Evolutionary conservation across 495 filamentous ascomycete species (phyloP), one percentile per base, ranked within the genome.

Genomic region (Immersiella caudata): DNA sequence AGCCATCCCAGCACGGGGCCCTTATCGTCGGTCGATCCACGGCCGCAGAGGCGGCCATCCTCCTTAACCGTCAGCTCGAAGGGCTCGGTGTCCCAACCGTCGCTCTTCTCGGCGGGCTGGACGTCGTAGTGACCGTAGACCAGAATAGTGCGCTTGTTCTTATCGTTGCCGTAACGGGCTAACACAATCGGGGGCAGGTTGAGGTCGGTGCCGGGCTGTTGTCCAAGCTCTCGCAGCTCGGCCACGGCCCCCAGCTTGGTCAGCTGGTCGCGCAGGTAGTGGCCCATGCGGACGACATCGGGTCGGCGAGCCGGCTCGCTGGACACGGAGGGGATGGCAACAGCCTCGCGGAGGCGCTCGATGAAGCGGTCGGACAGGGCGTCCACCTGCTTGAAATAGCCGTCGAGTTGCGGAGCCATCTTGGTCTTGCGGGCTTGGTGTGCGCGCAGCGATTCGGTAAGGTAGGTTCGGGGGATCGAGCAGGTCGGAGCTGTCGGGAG

Each of bases 61-160:
- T 91, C 85, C 75, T 96, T 93, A 36, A 97, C 85, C n/a, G 86
- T 90, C 68, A 99, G 82, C 65, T 90, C 89, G 77, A 98, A 99
- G 18, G 96, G 96, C 77, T 98, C 91, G 1, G 95, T 97, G 59
- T 90, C 89, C 96, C 96, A 99, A 36, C 96, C 96, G 71, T 99
- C 96, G 71, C 91, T 91, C 83, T 89, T 92, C 75, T 91, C 83
- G 49, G 96, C 96, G 3, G 96, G 96, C 79, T 99, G 96, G 18
- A 99, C 96, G 80, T 99, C 96, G 81, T 99, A 99, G 81, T 99
- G 96, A 33, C 96, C 96, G 71, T 99, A 99, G 25, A 99, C 91
- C 55, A 98, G 84, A 71, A 99, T 94, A 9, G 93, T 98, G 40
- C 91, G 88, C 87, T 97, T 98, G 73, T 86, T 91, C 78, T 90